These are phyloP conservation scores for Sugiyamaella chiloensis DNA, from an alignment of 805 yeast genomes.

Conservation along the genomic window DNA sequence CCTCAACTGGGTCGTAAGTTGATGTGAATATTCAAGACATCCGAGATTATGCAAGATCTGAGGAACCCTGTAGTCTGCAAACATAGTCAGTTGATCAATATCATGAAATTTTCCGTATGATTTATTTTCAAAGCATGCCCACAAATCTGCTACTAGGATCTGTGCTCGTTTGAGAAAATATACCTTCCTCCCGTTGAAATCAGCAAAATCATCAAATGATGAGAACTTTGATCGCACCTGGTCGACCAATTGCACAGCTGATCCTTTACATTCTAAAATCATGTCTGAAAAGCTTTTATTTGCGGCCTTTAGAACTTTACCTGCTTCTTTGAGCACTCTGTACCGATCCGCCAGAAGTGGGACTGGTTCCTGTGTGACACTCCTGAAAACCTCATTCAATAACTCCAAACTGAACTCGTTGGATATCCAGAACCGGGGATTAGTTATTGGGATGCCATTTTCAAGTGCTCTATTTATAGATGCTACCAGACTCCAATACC, in stretches of 20 bases:
- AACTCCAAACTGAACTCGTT: conserved; percentile 28
- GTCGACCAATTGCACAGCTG: conserved; percentile 35
- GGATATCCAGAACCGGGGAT: conserved; percentile 36
- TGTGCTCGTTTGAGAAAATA: conserved; percentile 41
- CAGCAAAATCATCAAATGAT: conserved; percentile 35
- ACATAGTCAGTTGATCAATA: conserved; percentile 42
- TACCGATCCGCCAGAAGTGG: conserved; percentile 38
- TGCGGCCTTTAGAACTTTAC: conserved; percentile 24
- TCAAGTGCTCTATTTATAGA: conserved; percentile 42
- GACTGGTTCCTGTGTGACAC: conserved; percentile 31
- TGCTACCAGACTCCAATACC: conserved; percentile 45
- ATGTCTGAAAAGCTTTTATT: neutral
- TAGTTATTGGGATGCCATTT: conserved; percentile 37
- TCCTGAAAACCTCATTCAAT: conserved; percentile 30
- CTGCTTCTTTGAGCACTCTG: conserved; percentile 38
- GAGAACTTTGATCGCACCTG: conserved; percentile 29
- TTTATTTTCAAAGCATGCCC: conserved; percentile 42
- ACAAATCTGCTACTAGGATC: conserved; percentile 41
- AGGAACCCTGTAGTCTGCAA: conserved; percentile 47
- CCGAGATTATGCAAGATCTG: conserved; percentile 40
- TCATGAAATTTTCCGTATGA: conserved; percentile 38
- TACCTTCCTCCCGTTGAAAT: conserved; percentile 32
- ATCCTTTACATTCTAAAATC: conserved; percentile 27
- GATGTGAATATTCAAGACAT: conserved; percentile 34
- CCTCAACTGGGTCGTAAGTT: conserved; percentile 25